Base-by-base conservation (phyloP, 1,284 basidiomycete genomes). In the Ganoderma boninense region DNA sequence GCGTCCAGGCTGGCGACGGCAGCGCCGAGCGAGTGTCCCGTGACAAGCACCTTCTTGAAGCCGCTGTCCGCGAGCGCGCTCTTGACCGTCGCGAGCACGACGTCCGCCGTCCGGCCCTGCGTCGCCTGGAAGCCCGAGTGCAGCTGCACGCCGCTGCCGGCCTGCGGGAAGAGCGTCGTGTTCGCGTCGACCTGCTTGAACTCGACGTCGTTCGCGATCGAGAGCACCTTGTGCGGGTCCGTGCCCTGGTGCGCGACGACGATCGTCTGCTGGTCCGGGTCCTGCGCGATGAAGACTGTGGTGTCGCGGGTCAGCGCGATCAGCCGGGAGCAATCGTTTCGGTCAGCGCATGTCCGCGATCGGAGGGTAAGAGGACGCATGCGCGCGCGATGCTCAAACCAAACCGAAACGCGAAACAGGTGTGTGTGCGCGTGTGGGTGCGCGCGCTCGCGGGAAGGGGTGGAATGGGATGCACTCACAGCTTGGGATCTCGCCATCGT, bases 171-270 rank as follows among this genome's bases (percentile, higher is more conserved):
- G 49, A 80, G 79, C 13, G 82, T 83, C 1, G 77, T 69, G 71
- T 86, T 83, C 59, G 86, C 77, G 32, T 75, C 75, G 4, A 78
- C 78, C 35, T 84, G 80, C 3, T 67, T 68, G 71, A 86, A 79
- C 71, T 85, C 72, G 2, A 78, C 76, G 70, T 87, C 85, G 70
- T 87, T 86, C 35, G 83, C 74, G 61, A 85, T 79, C 2, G 86
- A 87, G 4, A 85, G 75, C 79, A 85, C 67, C 57, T 82, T 82
- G 0, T 72, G 62, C 26, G 81, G 74, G 46, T 86, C 81, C 1
- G 86, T 87, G 29, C 86, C 86, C 72, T 87, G 80, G 71, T 87
- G 86, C 4, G 86, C 84, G n/a, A 87, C 84, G 46, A 86, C 82
- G 66, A 87, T 77, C 29, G 78, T 80, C 63, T 85, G 72, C 11